A percentile compares a stretch with the other conserved stretches of the same genome.
Evolutionary conservation across 306 rosid genomes (phyloP).

Genomic region (Astragalus glycyphyllos): DNA sequence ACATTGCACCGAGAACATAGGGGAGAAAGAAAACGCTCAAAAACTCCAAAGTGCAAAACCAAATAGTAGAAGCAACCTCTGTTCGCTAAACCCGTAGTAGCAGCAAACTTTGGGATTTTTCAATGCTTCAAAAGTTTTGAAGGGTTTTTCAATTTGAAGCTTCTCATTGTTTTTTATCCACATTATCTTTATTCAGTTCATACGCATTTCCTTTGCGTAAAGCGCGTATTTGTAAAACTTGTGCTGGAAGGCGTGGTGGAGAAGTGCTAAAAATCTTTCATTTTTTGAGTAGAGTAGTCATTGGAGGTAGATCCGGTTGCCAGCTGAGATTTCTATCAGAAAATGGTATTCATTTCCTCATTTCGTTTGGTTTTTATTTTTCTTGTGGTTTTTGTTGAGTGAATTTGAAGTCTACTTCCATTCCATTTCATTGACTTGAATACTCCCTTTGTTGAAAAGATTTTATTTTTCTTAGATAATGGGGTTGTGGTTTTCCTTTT

Average conservation of each 20-base stretch:
- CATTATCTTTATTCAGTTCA: conserved; percentile 1
- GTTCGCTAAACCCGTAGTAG: conserved; percentile 30
- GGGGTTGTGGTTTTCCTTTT: conserved; percentile 39
- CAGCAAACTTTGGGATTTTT: conserved; percentile 42
- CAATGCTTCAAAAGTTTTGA: conserved; percentile 48
- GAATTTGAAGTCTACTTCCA: conserved; percentile 35
- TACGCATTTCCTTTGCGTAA: not conserved
- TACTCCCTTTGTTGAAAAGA: conserved; percentile 9
- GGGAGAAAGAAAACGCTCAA: conserved; percentile 1
- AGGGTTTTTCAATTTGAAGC: conserved; percentile 52
- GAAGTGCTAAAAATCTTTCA: conserved; percentile 39
- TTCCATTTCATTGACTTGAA: not conserved
- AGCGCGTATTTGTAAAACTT: conserved; percentile 36
- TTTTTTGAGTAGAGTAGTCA: conserved; percentile 38
- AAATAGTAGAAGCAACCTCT: conserved; percentile 37
- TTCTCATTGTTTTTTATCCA: conserved; percentile 39
- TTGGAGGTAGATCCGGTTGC: conserved; percentile 60
- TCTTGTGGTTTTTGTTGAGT: conserved; percentile 32
- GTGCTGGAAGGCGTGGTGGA: conserved; percentile 38
- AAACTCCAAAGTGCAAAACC: not conserved
- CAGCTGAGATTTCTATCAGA: conserved; percentile 56
- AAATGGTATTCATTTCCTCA: conserved; percentile 60
- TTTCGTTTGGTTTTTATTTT: conserved; percentile 18
- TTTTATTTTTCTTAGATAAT: not conserved
- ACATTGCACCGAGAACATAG: not conserved